Evolutionary conservation across 2,329 filamentous ascomycete species (phyloP).

Genomic region (Ophiostoma novo-ulmi): DNA sequence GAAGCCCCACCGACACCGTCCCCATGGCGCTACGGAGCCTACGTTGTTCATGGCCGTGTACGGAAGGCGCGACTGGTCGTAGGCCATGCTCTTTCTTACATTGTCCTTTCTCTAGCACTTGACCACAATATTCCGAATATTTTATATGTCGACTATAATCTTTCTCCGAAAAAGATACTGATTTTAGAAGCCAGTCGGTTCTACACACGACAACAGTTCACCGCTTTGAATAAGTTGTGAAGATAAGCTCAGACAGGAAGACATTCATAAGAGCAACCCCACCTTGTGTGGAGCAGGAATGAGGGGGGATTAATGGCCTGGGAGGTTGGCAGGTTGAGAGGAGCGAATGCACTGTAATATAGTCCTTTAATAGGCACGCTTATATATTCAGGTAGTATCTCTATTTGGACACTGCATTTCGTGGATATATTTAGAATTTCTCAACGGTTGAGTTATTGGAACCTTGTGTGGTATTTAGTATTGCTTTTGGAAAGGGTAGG

Average conservation of each 20-base stretch:
- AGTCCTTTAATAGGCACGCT: too few species aligned
- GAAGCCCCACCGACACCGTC: neutral
- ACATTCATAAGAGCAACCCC: neutral
- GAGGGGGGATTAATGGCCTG: neutral
- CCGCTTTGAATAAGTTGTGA: neutral
- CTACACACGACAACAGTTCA: neutral
- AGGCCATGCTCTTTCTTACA: neutral
- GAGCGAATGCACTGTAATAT: neutral
- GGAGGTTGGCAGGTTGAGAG: neutral
- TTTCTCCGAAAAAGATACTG: too few species aligned
- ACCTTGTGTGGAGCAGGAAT: constrained; percentile 3
- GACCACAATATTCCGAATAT: neutral
- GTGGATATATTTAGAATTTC: neutral
- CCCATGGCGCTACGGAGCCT: neutral
- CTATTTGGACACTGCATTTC: neutral
- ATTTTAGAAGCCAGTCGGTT: too few species aligned
- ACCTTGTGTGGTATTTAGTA: neutral
- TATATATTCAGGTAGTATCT: too few species aligned
- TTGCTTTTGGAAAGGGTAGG: neutral
- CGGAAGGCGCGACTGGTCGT: neutral
- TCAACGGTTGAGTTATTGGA: constrained; percentile 1
- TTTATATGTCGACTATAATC: neutral
- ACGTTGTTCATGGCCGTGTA: neutral
- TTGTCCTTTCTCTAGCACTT: neutral
- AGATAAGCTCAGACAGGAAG: neutral